A percentile compares a stretch with the other conserved stretches of the same genome.
phyloP scores from a whole-genome alignment of 2,329 filamentous ascomycete genomes.

The Talaromyces sp. region DNA sequence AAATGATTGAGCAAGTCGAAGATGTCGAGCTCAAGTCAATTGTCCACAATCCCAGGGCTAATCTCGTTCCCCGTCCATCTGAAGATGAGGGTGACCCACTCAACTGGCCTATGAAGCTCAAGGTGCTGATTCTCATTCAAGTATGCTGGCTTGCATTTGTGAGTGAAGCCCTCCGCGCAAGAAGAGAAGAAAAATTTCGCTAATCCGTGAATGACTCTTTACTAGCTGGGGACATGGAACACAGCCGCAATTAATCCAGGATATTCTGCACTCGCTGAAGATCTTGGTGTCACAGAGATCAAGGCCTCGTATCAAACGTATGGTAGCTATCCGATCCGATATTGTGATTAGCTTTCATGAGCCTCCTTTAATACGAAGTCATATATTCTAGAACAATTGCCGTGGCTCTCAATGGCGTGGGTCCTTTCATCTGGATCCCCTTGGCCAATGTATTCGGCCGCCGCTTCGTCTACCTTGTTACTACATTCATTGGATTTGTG shows the following conservation, averaged over 20 bases:
- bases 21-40: slow-evolving; percentile 2
- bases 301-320: slow-evolving; percentile 3
- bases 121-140: slow-evolving; percentile 1
- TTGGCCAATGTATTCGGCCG: slow-evolving; percentile 5
- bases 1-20: slow-evolving; percentile 1
- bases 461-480: slow-evolving; percentile 5
- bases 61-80: slow-evolving; percentile 3
- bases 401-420: slow-evolving; percentile 1
- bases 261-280: background rate
- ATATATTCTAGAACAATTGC: background rate
- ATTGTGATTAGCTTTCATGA: background rate
- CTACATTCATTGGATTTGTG: background rate
- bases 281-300: background rate
- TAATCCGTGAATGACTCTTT: background rate
- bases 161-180: background rate
- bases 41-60: background rate
- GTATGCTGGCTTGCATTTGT: slow-evolving; percentile 6
- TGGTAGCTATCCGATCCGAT: background rate
- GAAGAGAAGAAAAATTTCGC: background rate
- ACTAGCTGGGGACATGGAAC: slow-evolving; percentile 3
- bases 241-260: background rate
- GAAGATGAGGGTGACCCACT: slow-evolving; percentile 3
- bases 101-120: slow-evolving; percentile 3
- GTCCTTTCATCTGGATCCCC: slow-evolving; percentile 5
- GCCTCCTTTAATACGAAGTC: background rate